A percentile compares a stretch with the other conserved stretches of the same genome.
These are phyloP conservation scores for Aspergillus sp. DNA, from an alignment of 2,329 filamentous ascomycete species.

Conservation along the genomic window DNA sequence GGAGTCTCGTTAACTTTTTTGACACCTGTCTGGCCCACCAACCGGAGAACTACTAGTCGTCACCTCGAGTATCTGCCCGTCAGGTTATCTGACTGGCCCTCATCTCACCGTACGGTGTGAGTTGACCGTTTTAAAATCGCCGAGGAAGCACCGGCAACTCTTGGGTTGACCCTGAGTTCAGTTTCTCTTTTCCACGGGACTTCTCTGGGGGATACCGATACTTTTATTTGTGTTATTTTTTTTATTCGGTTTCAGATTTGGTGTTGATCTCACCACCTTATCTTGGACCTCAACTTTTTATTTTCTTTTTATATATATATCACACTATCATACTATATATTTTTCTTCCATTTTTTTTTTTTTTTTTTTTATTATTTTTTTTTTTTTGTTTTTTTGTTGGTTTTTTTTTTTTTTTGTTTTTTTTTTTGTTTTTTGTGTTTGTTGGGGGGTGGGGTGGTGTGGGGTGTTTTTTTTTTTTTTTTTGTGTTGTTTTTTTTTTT, in stretches of 20 bases:
- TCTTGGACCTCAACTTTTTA: not conserved
- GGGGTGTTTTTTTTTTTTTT: no score
- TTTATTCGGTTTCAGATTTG: not conserved
- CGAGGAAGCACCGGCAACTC: slow-evolving; percentile 10
- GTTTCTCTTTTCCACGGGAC: slow-evolving; percentile 1
- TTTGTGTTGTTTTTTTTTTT: no score
- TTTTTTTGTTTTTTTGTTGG: no score
- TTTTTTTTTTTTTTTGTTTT: no score
- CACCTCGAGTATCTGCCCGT: slow-evolving; percentile 14
- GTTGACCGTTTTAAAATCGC: slow-evolving; percentile 19
- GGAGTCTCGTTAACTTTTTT: slow-evolving; percentile 22
- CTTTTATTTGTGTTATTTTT: not conserved
- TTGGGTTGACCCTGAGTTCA: slow-evolving; percentile 5
- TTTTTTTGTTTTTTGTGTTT: no score
- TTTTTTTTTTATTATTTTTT: no score
- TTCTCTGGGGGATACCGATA: slow-evolving; percentile 5
- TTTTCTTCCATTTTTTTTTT: not conserved
- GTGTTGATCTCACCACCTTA: not conserved
- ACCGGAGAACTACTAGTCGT: slow-evolving; percentile 16
- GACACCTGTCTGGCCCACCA: slow-evolving; percentile 30
- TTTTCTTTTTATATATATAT: no score
- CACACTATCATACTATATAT: not conserved
- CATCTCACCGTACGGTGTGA: slow-evolving; percentile 16
- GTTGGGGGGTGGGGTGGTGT: no score
- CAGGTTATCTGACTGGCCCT: slow-evolving; percentile 21